A percentile compares a stretch with the other conserved stretches of the same genome.
Evolutionary conservation across 805 yeast genomes (phyloP).

Genomic region (Lachancea lanzarotensis): DNA sequence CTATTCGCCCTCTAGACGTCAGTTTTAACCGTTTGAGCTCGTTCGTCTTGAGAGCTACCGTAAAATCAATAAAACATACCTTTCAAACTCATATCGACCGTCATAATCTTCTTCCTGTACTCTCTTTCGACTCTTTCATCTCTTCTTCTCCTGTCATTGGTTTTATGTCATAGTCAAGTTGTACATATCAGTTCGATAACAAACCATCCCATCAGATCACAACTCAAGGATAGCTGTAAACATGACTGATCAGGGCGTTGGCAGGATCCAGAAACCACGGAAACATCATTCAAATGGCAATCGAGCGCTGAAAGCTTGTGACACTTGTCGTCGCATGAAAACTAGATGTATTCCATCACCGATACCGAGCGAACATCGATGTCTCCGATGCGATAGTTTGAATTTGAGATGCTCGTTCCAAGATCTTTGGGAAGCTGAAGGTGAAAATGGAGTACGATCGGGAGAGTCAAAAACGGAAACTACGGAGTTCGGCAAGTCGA

Average conservation of each 20-base stretch:
- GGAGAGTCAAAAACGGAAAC: not conserved
- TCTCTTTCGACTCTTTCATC: no score
- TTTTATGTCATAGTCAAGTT: no score
- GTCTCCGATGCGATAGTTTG: slow-evolving; percentile 54
- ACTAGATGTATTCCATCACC: slow-evolving; percentile 55
- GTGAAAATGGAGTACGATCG: not conserved
- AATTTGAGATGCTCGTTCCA: slow-evolving; percentile 49
- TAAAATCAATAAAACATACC: no score
- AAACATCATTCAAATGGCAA: slow-evolving; percentile 8
- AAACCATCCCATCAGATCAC: not conserved
- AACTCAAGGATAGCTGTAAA: not conserved
- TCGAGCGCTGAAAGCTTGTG: slow-evolving; percentile 50
- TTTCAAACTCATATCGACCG: no score
- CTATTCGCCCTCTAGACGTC: no score
- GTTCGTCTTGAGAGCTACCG: not conserved
- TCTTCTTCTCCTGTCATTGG: no score
- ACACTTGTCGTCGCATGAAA: slow-evolving; percentile 48
- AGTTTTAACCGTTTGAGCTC: not conserved
- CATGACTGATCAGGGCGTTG: not conserved
- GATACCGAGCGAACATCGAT: slow-evolving; percentile 38
- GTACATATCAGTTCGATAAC: not conserved
- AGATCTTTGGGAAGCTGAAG: slow-evolving; percentile 11
- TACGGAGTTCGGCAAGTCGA: not conserved
- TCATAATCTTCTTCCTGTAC: no score
- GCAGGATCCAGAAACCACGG: slow-evolving; percentile 9